phyloP scores from a whole-genome alignment of 2,329 filamentous ascomycete species.

The Elsinoe ampelina region DNA sequence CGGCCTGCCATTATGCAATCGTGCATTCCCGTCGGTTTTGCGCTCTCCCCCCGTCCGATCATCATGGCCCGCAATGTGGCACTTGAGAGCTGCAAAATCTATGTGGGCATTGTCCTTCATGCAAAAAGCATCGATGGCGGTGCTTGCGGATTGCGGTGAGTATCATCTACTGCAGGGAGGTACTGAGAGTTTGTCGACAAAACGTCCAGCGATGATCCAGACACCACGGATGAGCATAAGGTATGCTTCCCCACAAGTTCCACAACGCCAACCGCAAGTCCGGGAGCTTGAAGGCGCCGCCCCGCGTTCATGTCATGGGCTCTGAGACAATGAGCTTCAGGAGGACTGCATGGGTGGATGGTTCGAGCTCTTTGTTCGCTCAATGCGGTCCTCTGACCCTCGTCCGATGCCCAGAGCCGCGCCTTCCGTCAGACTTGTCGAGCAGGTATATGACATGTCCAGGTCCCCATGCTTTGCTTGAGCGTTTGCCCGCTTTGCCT shows the following conservation, averaged over 20 bases:
- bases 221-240: background rate
- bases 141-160: background rate
- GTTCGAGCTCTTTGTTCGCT: background rate
- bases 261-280: constrained; percentile 9
- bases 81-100: background rate
- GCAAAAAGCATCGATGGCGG: background rate
- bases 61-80: background rate
- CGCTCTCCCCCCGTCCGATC: background rate
- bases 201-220: background rate
- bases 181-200: background rate
- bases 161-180: background rate
- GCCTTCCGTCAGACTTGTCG: background rate
- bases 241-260: background rate
- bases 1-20: constrained; percentile 7
- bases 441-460: background rate
- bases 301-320: constrained; percentile 1
- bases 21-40: background rate
- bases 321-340: background rate
- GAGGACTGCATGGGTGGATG: background rate
- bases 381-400: background rate
- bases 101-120: background rate
- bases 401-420: constrained; percentile 12
- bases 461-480: background rate
- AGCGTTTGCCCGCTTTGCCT: background rate
- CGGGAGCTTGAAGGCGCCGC: background rate